Conservation (phyloP, 129 eudicot species). For the Erigeron canadensis region DNA sequence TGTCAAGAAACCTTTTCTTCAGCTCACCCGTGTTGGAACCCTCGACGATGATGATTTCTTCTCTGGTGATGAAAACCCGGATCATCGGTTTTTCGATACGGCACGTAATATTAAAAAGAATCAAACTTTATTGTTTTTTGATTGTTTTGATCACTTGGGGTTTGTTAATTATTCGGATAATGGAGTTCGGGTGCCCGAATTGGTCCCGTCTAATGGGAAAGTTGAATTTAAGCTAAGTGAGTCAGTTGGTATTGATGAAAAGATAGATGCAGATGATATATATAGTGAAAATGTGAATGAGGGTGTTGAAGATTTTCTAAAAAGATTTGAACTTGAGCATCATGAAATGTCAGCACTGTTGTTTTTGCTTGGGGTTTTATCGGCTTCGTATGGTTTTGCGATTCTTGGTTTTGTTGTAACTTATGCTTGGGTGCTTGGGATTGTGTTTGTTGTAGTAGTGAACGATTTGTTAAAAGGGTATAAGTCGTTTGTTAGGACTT, state of each 20-base stretch:
- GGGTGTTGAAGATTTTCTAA: constrained; percentile 40
- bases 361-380: constrained; percentile 55
- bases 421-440: constrained; percentile 82
- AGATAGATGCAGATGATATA: neutral
- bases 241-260: constrained; percentile 5
- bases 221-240: constrained; percentile 41
- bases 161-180: constrained; percentile 51
- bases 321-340: constrained; percentile 67
- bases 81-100: constrained; percentile 60
- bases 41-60: constrained; percentile 91
- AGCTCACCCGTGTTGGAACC: constrained; percentile 94
- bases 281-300: constrained; percentile 30
- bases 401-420: constrained; percentile 79
- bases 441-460: constrained; percentile 63
- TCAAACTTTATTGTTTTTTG: constrained; percentile 35
- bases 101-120: constrained; percentile 29
- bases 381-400: constrained; percentile 82
- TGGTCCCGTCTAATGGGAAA: constrained; percentile 46
- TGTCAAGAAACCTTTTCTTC: constrained; percentile 61
- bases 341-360: constrained; percentile 70
- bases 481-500: constrained; percentile 47
- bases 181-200: constrained; percentile 44
- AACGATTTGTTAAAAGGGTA: constrained; percentile 64
- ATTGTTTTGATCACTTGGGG: constrained; percentile 39
- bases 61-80: constrained; percentile 70